A percentile compares a stretch with the other conserved stretches of the same genome.
phyloP scores from a whole-genome alignment of 768 basidiomycete genomes.

The Fibroporia radiculosa region DNA sequence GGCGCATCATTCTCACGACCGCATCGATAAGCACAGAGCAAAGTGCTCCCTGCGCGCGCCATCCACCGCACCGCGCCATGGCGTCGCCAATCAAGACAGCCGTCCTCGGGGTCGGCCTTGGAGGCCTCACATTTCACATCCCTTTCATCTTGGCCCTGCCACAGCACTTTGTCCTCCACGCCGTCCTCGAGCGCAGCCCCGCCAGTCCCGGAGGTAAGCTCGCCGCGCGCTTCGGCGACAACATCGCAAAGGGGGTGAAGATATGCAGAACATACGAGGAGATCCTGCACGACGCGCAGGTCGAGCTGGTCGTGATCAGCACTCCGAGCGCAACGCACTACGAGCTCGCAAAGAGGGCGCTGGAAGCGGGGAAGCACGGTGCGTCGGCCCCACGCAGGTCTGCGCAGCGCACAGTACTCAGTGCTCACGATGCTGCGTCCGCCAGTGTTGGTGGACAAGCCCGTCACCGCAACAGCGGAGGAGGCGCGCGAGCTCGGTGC shows the following conservation, averaged over 20 bases:
- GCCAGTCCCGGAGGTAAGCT: slow-evolving; percentile 52
- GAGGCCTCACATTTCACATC: slow-evolving; percentile 74
- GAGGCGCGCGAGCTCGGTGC: slow-evolving; percentile 54
- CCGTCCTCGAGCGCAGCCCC: slow-evolving; percentile 70
- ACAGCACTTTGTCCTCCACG: slow-evolving; percentile 57
- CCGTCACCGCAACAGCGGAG: slow-evolving; percentile 51
- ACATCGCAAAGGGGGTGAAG: slow-evolving; percentile 30
- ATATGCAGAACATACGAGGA: slow-evolving; percentile 55
- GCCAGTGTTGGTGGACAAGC: slow-evolving; percentile 77
- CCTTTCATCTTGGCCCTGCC: slow-evolving; percentile 73
- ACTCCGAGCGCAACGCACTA: slow-evolving; percentile 76
- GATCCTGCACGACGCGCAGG: slow-evolving; percentile 50
- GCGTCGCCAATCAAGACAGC: slow-evolving; percentile 52
- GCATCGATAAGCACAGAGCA: too few relatives aligned
- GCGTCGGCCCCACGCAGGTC: slow-evolving; percentile 10
- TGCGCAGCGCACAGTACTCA: neutral
- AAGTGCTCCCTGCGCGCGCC: neutral
- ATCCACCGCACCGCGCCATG: slow-evolving; percentile 4
- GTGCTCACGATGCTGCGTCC: neutral
- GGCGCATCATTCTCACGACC: too few relatives aligned
- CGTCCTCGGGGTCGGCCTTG: slow-evolving; percentile 70
- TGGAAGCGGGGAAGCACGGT: slow-evolving; percentile 73
- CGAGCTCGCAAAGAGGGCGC: slow-evolving; percentile 50
- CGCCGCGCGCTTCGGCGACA: slow-evolving; percentile 53
- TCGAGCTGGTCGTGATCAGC: slow-evolving; percentile 62